A percentile compares a stretch with the other conserved stretches of the same genome.
Evolutionary conservation across 768 basidiomycete species (phyloP).

Genomic region (Hysterangium stoloniferum): DNA sequence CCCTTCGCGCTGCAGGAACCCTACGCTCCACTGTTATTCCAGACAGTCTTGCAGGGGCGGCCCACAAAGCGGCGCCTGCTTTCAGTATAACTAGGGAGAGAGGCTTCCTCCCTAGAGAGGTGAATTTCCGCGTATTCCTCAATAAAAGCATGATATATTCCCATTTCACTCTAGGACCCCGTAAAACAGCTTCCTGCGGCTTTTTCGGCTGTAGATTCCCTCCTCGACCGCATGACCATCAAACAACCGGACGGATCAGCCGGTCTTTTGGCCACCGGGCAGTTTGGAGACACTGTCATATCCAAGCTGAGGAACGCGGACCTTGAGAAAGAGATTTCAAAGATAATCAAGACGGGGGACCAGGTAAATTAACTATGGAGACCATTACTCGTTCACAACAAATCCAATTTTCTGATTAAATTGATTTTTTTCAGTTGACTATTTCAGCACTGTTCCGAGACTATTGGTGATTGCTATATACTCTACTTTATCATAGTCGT

Average conservation of each 20-base stretch:
- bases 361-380: slow-evolving; percentile 6
- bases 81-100: slow-evolving; percentile 9
- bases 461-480: slow-evolving; percentile 11
- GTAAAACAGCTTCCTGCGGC: slow-evolving; percentile 19
- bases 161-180: slow-evolving; percentile 18
- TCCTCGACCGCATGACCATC: slow-evolving; percentile 27
- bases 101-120: slow-evolving; percentile 8
- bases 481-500: not conserved
- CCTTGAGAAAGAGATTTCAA: slow-evolving; percentile 18
- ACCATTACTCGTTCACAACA: too few relatives aligned
- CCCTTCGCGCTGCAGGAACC: slow-evolving; percentile 1
- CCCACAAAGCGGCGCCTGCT: not conserved
- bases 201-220: slow-evolving; percentile 22
- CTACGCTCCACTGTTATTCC: slow-evolving; percentile 5
- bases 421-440: slow-evolving; percentile 3
- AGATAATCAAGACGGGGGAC: slow-evolving; percentile 12
- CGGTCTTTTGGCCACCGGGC: slow-evolving; percentile 22
- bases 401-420: not conserved
- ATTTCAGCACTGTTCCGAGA: slow-evolving; percentile 24
- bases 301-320: slow-evolving; percentile 21
- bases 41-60: not conserved
- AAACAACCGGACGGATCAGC: slow-evolving; percentile 21
- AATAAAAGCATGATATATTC: not conserved
- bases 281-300: slow-evolving; percentile 23
- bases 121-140: not conserved